A percentile compares a stretch with the other conserved stretches of the same genome.
phyloP scores from a whole-genome alignment of 2,329 filamentous ascomycete species.

The Aspergillus melleus region DNA sequence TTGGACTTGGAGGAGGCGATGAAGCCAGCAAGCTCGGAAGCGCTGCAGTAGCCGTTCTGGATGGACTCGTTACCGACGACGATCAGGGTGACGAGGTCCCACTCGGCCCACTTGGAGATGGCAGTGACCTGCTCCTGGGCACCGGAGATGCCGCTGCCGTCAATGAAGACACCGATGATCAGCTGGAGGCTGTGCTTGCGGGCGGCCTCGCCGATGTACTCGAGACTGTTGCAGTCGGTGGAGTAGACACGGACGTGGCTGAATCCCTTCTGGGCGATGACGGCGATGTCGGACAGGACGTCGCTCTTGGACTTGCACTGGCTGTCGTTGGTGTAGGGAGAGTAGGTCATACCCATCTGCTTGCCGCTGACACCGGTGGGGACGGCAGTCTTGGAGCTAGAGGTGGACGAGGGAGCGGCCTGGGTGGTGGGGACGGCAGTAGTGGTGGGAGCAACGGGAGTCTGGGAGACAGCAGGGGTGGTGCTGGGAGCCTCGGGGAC shows the following conservation, averaged over 20 bases:
- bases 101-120: slow-evolving; percentile 72
- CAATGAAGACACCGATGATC: slow-evolving; percentile 87
- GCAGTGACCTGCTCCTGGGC: slow-evolving; percentile 72
- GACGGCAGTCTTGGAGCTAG: slow-evolving; percentile 23
- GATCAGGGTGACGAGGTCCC: slow-evolving; percentile 74
- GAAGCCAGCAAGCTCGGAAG: slow-evolving; percentile 66
- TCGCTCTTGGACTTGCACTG: slow-evolving; percentile 64
- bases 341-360: slow-evolving; percentile 78
- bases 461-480: slow-evolving; percentile 21
- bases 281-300: slow-evolving; percentile 61
- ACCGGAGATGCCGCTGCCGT: slow-evolving; percentile 58
- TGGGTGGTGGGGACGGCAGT: slow-evolving; percentile 15
- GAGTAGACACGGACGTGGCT: slow-evolving; percentile 78
- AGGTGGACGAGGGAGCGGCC: slow-evolving; percentile 25
- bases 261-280: slow-evolving; percentile 68
- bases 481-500: slow-evolving; percentile 21
- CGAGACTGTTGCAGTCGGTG: slow-evolving; percentile 82
- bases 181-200: slow-evolving; percentile 68
- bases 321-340: slow-evolving; percentile 62
- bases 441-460: slow-evolving; percentile 22
- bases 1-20: slow-evolving; percentile 65
- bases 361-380: slow-evolving; percentile 31
- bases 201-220: slow-evolving; percentile 71
- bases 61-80: slow-evolving; percentile 91
- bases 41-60: slow-evolving; percentile 69